Conservation (phyloP, 2,329 filamentous ascomycete genomes). For the Clarireedia monteithiana region DNA sequence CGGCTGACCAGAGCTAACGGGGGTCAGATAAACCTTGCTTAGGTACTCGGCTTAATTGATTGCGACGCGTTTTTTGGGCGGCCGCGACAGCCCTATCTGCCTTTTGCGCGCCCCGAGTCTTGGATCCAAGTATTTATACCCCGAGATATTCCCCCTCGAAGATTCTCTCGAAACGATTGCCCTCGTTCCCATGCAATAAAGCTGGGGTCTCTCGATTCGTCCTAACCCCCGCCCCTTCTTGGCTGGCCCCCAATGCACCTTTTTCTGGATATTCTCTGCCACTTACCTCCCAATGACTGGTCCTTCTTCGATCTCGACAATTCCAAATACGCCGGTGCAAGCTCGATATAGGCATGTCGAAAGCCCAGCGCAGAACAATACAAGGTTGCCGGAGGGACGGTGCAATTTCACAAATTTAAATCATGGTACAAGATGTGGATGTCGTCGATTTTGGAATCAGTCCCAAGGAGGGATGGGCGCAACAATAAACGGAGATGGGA, state of each 20-base stretch:
- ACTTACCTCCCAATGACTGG: conserved; percentile 24
- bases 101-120: background rate
- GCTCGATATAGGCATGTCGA: conserved; percentile 19
- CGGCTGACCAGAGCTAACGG: background rate
- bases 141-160: background rate
- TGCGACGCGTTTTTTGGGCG: background rate
- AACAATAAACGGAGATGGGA: conserved; percentile 1
- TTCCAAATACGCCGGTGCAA: conserved; percentile 25
- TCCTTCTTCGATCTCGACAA: conserved; percentile 13
- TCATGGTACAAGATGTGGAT: conserved; percentile 40
- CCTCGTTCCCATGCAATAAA: background rate
- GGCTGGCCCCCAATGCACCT: conserved; percentile 20
- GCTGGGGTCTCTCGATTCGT: background rate
- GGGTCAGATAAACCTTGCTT: background rate
- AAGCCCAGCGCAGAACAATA: conserved; percentile 10
- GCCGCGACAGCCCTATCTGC: background rate
- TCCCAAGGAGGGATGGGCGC: conserved; percentile 13
- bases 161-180: background rate
- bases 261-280: conserved; percentile 4
- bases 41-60: background rate
- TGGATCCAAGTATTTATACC: background rate
- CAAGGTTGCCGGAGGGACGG: conserved; percentile 36
- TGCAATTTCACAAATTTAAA: conserved; percentile 44
- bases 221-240: background rate
- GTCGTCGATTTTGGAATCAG: conserved; percentile 44